Evolutionary conservation across 1,284 basidiomycete species (phyloP).

Genomic region (Hypsizygus ulmarius): DNA sequence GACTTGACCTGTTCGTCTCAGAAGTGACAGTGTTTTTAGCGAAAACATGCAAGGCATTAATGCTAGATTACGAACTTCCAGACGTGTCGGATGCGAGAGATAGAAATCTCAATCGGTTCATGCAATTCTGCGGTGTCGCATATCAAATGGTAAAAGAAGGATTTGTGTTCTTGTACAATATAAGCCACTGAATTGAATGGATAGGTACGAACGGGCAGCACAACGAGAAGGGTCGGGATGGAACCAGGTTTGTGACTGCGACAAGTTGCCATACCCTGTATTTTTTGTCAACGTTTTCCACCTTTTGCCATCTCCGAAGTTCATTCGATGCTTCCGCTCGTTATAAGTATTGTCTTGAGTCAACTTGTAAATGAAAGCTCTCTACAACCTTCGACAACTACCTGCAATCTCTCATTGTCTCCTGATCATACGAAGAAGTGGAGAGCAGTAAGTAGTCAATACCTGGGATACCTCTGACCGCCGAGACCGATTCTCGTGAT

Average conservation of each 20-base stretch:
- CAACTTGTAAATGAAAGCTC: too few species aligned
- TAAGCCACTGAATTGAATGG: not conserved
- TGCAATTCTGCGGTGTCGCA: slow-evolving; percentile 49
- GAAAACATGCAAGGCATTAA: slow-evolving; percentile 34
- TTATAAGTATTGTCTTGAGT: too few species aligned
- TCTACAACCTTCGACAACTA: too few species aligned
- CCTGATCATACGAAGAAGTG: too few species aligned
- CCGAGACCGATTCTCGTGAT: too few species aligned
- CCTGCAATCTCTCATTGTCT: too few species aligned
- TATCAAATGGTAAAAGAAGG: slow-evolving; percentile 34
- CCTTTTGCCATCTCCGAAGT: too few species aligned
- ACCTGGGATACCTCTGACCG: too few species aligned
- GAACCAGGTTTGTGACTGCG: slow-evolving; percentile 2
- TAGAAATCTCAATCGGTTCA: slow-evolving; percentile 47
- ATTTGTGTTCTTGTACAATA: not conserved
- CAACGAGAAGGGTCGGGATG: slow-evolving; percentile 10
- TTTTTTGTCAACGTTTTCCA: too few species aligned
- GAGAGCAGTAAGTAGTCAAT: too few species aligned
- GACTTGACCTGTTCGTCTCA: not conserved
- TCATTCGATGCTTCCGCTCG: too few species aligned
- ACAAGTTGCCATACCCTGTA: too few species aligned
- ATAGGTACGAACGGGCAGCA: slow-evolving; percentile 13
- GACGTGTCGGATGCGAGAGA: slow-evolving; percentile 32
- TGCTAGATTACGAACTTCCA: slow-evolving; percentile 41
- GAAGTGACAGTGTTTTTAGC: slow-evolving; percentile 19